Percentiles rank a stretch among this genome's conserved stretches.
Evolutionary conservation across 2,329 filamentous ascomycete genomes (phyloP).

Genomic region (Stenocarpella maydis): DNA sequence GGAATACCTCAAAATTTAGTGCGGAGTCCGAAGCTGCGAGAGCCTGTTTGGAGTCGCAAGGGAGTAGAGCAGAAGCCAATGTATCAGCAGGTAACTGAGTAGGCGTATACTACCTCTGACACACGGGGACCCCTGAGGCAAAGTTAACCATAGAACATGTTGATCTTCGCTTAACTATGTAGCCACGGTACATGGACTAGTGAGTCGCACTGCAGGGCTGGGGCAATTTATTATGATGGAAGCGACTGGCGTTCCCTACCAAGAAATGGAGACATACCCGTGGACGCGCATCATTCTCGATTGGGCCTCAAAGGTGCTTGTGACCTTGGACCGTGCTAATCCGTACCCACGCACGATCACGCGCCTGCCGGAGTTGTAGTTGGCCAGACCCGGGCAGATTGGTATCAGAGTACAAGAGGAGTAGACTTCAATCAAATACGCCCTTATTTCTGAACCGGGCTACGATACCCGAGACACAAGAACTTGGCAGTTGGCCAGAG

Average conservation of each 20-base stretch:
- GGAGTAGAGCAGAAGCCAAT: neutral
- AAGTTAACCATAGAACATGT: too few species aligned
- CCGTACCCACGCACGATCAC: neutral
- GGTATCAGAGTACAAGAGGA: neutral
- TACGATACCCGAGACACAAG: neutral
- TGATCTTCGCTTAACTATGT: too few species aligned
- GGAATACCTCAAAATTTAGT: too few species aligned
- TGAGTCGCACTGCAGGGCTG: too few species aligned
- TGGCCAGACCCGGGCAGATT: neutral
- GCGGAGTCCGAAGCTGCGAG: neutral
- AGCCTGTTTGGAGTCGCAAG: neutral
- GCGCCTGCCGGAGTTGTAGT: neutral
- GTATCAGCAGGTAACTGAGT: neutral
- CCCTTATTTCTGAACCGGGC: neutral
- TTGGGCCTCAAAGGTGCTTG: too few species aligned
- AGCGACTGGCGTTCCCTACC: too few species aligned
- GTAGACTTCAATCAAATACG: neutral
- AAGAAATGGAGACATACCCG: too few species aligned
- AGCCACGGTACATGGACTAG: too few species aligned
- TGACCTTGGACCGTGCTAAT: too few species aligned
- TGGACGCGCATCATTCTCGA: too few species aligned
- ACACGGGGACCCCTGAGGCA: too few species aligned
- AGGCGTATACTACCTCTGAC: neutral
- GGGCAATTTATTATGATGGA: too few species aligned
- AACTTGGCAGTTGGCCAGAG: neutral